These are phyloP conservation scores for Ophiostoma triangulosporum DNA, from an alignment of 2,329 filamentous ascomycete genomes.

Conservation along the genomic window DNA sequence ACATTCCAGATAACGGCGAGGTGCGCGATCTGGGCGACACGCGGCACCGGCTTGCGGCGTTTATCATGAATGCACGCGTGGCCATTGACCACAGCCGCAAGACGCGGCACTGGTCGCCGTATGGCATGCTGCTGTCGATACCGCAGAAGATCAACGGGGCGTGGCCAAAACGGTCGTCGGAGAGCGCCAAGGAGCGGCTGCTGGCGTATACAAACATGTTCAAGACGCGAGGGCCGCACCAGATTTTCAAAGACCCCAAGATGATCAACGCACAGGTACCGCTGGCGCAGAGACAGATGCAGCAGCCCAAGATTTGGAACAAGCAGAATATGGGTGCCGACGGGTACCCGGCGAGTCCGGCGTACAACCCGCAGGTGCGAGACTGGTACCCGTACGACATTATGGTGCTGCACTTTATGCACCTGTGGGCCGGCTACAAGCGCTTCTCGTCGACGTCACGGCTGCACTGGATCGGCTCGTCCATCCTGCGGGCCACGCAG, in stretches of 20 bases:
- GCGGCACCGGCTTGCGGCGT: conserved; percentile 24
- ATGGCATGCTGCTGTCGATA: conserved; percentile 34
- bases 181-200: background rate
- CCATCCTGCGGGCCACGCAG: conserved; percentile 47
- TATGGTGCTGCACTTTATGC: conserved; percentile 52
- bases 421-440: conserved; percentile 49
- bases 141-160: background rate
- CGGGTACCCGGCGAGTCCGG: background rate
- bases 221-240: background rate
- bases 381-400: conserved; percentile 26
- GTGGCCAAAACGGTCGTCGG: background rate
- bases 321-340: background rate
- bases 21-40: conserved; percentile 12
- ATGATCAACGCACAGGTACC: background rate
- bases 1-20: conserved; percentile 11
- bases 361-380: background rate
- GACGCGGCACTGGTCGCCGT: conserved; percentile 32
- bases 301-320: background rate
- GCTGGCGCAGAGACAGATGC: background rate
- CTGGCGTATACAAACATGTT: background rate
- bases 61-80: conserved; percentile 34
- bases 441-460: conserved; percentile 38
- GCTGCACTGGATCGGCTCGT: conserved; percentile 47
- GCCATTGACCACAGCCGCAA: conserved; percentile 39
- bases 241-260: background rate